Percentiles rank a stretch among this genome's conserved stretches.
These are phyloP conservation scores for Hymenoscyphus fructigenus DNA, from an alignment of 2,329 filamentous ascomycete genomes.

Conservation along the genomic window DNA sequence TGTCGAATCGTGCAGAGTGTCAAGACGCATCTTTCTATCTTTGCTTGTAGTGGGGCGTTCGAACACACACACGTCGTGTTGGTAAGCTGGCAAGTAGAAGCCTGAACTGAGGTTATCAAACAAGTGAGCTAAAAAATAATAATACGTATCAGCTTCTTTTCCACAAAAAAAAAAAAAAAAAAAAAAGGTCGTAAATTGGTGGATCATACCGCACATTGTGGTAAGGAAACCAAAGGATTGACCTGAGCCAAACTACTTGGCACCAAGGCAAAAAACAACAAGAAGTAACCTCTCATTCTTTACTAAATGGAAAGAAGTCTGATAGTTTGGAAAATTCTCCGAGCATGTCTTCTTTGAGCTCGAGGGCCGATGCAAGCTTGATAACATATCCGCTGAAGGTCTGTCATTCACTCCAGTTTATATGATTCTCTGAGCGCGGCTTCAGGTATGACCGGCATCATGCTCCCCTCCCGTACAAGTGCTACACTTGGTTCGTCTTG, in stretches of 20 bases:
- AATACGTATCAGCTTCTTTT: neutral
- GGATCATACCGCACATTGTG: conserved; percentile 8
- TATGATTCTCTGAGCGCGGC: neutral
- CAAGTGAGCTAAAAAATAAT: conserved; percentile 19
- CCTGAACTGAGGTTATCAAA: conserved; percentile 15
- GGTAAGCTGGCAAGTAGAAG: conserved; percentile 39
- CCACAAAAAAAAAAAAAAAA: neutral
- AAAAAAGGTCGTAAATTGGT: neutral
- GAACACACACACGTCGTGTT: conserved; percentile 43
- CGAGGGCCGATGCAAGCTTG: neutral
- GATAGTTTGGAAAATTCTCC: neutral
- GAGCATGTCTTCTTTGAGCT: neutral
- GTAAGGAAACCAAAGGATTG: neutral
- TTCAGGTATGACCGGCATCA: too few relatives aligned
- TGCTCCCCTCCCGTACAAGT: too few relatives aligned
- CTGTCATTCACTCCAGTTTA: neutral
- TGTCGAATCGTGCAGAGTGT: conserved; percentile 40
- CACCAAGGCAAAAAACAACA: neutral
- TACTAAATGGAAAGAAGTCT: neutral
- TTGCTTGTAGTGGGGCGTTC: conserved; percentile 35
- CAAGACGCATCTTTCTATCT: conserved; percentile 39
- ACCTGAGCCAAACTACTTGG: neutral
- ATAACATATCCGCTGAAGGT: neutral
- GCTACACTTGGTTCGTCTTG: too few relatives aligned
- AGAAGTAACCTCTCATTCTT: neutral